phyloP scores from a whole-genome alignment of 768 basidiomycete genomes.

The Tulasnella sp. region DNA sequence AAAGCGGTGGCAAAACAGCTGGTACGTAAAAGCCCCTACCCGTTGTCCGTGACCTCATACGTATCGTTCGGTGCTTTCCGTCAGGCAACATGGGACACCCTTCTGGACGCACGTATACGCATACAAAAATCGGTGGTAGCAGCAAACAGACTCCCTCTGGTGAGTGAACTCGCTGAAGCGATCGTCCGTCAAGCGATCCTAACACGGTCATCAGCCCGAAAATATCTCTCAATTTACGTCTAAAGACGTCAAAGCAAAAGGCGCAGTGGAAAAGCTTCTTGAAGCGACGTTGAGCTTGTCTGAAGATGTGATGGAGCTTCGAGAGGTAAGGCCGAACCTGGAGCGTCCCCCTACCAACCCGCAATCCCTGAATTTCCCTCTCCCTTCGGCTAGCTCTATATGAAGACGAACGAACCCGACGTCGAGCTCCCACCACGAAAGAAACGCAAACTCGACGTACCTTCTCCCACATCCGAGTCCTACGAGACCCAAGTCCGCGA shows the following conservation, averaged over 20 bases:
- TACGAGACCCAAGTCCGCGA: constrained; percentile 47
- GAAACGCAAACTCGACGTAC: constrained; percentile 28
- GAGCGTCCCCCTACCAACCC: not conserved
- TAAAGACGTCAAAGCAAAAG: not conserved
- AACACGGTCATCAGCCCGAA: constrained; percentile 23
- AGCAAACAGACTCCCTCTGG: constrained; percentile 54
- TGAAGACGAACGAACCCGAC: not conserved
- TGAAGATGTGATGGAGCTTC: constrained; percentile 54
- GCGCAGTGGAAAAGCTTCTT: constrained; percentile 41
- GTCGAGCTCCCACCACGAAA: constrained; percentile 25
- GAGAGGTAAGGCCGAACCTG: constrained; percentile 39
- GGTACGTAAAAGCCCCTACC: constrained; percentile 33
- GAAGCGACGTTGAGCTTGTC: constrained; percentile 49
- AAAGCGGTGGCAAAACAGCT: constrained; percentile 73
- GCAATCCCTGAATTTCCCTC: not conserved
- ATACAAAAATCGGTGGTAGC: constrained; percentile 68
- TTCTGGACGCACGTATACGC: constrained; percentile 85
- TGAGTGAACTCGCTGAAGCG: constrained; percentile 27
- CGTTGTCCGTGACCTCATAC: not conserved
- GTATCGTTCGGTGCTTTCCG: not conserved
- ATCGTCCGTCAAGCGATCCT: not conserved
- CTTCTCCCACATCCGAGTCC: constrained; percentile 36
- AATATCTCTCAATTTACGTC: constrained; percentile 23
- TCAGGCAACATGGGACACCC: constrained; percentile 56
- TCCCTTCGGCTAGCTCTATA: not conserved